These are phyloP conservation scores for Fusarium equiseti DNA, from an alignment of 2,329 filamentous ascomycete species.

Conservation along the genomic window DNA sequence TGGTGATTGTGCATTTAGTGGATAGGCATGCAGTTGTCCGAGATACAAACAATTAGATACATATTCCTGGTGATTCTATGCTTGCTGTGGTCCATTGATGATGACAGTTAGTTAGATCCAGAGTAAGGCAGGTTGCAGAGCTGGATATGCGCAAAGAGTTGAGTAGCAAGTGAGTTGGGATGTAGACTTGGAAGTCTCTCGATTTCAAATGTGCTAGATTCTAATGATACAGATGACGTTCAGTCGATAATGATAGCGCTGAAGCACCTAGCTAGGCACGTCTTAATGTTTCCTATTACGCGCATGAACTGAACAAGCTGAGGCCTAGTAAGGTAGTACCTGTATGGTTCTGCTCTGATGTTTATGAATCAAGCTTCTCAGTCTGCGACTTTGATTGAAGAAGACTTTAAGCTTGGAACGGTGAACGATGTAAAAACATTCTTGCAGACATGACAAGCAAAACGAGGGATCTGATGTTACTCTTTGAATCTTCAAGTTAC, in stretches of 20 bases:
- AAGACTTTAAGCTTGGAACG: neutral
- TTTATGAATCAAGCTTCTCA: neutral
- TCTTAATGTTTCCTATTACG: too few species aligned
- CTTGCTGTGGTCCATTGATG: fast-evolving
- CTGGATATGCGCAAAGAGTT: neutral
- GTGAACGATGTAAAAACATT: neutral
- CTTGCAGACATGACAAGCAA: too few species aligned
- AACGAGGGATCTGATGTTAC: too few species aligned
- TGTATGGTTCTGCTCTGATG: neutral
- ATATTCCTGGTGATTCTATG: neutral
- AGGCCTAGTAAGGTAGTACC: too few species aligned
- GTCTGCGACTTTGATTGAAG: neutral
- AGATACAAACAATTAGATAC: neutral
- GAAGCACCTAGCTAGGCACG: too few species aligned
- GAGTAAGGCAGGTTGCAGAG: fast-evolving
- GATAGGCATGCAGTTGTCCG: neutral
- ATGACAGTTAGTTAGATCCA: neutral
- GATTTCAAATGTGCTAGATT: neutral
- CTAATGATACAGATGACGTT: neutral
- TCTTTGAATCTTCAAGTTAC: neutral
- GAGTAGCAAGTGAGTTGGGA: neutral
- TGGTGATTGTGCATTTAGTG: neutral
- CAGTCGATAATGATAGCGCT: neutral
- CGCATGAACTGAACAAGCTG: too few species aligned
- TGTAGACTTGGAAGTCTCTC: neutral